Evolutionary conservation across 2,329 filamentous ascomycete species (phyloP), one percentile per base, ranked within the genome.

Genomic region (Cryphonectria radicalis): DNA sequence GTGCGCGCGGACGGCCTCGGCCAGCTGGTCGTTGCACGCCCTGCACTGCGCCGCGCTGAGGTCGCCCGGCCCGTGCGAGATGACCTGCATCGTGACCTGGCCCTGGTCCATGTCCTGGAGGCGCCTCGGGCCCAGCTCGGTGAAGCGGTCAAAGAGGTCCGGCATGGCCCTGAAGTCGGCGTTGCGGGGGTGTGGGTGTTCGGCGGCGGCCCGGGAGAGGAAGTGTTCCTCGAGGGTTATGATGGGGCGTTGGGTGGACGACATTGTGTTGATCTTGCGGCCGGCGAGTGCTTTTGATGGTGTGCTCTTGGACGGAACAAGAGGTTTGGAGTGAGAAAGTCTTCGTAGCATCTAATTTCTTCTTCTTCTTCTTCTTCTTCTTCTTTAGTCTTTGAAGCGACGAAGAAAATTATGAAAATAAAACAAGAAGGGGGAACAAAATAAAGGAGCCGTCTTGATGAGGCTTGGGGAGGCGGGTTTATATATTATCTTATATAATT

Each of bases 171-270:
- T 72, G 37, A 78, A 72, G 11, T 75, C 74, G 35, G 76, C 75
- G 3, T 70, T 72, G 68, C 76, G 72, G 5, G 37, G 67, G 69
- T 70, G 57, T 40, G 75, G 71, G 25, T 66, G 53, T 8, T 66
- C 42, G 14, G 74, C 71, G 40, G 76, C 72, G 1, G 72, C 67
- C 4, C 73, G 53, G 60, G 78, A 76, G 68, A 78, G 71, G 74
- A 78, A 81, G 71, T 84, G 82, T 68, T 84, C 82, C 73, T 84
- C 82, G n/a, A 84, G 80, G 14, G 82, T 77, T 59, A 84, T 82
- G 10, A 82, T 73, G 1, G 79, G 78, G 4, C 50, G 59, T 11
- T 25, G 14, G 28, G 25, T 37, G 22, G 57, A 65, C 10, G 43
- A 46, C 40, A 32, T 53, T 22, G n/a, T 63, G 63, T 42, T 14